phyloP scores from a whole-genome alignment of 805 yeast genomes.

The Candida boidinii region DNA sequence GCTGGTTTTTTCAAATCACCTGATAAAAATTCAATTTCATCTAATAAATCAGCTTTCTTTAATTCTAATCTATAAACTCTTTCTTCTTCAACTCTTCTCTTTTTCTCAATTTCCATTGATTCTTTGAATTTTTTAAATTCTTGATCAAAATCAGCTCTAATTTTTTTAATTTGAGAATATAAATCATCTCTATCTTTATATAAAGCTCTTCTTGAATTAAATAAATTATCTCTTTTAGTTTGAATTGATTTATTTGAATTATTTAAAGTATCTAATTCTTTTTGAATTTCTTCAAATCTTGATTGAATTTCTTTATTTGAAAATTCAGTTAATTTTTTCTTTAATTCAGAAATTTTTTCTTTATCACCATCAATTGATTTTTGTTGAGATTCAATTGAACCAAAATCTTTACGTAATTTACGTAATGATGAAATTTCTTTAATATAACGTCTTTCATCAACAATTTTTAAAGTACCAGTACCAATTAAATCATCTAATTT shows the following conservation, averaged over 20 bases:
- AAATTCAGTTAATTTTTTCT: constrained; percentile 49
- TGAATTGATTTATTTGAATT: constrained; percentile 49
- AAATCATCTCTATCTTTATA: constrained; percentile 61
- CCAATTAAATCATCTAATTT: constrained; percentile 68
- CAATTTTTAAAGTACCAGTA: constrained; percentile 73
- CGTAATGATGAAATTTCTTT: constrained; percentile 81
- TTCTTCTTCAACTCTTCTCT: constrained; percentile 62
- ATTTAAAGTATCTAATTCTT: constrained; percentile 60
- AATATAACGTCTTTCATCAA: constrained; percentile 79
- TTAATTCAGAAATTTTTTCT: constrained; percentile 65
- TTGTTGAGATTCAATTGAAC: constrained; percentile 65
- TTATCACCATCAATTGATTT: constrained; percentile 72
- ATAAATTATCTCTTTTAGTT: constrained; percentile 58
- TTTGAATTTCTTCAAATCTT: constrained; percentile 60
- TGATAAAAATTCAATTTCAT: constrained; percentile 63
- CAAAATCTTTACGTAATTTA: constrained; percentile 73
- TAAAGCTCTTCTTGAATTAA: constrained; percentile 57
- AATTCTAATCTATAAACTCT: constrained; percentile 40
- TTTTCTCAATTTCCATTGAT: constrained; percentile 59
- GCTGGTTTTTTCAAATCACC: constrained; percentile 74
- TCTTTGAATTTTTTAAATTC: constrained; percentile 65
- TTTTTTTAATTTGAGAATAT: constrained; percentile 56
- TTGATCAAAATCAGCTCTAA: constrained; percentile 67
- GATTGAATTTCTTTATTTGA: constrained; percentile 59
- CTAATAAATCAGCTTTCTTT: constrained; percentile 39